A percentile compares a stretch with the other conserved stretches of the same genome.
Conservation (phyloP, 495 filamentous ascomycete species). For the Penicillium pulvis region DNA sequence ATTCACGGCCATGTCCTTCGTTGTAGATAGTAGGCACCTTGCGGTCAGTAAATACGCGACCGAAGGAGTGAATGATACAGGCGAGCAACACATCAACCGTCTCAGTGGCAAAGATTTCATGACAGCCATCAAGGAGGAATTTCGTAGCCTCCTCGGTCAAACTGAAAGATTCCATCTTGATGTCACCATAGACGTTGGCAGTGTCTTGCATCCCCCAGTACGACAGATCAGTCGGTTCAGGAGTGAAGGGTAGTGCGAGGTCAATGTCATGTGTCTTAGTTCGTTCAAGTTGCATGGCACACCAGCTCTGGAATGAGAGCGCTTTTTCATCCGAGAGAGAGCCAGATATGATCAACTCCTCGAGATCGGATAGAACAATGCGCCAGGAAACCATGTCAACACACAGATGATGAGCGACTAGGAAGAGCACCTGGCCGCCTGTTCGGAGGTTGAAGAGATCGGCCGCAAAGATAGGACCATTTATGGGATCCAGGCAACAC, state of each 20-base stretch:
- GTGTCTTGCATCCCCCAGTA: slow-evolving; percentile 57
- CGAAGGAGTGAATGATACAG: slow-evolving; percentile 53
- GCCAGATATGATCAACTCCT: slow-evolving; percentile 56
- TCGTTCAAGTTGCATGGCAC: slow-evolving; percentile 46
- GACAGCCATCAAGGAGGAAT: slow-evolving; percentile 43
- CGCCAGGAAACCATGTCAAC: slow-evolving; percentile 74
- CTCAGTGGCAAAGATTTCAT: slow-evolving; percentile 52
- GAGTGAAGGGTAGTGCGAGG: slow-evolving; percentile 36
- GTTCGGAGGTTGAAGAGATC: slow-evolving; percentile 56
- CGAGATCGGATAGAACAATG: slow-evolving; percentile 65
- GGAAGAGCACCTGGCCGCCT: slow-evolving; percentile 59
- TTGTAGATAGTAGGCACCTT: slow-evolving; percentile 55
- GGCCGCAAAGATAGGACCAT: slow-evolving; percentile 46
- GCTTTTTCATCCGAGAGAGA: slow-evolving; percentile 40
- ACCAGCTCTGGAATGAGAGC: slow-evolving; percentile 69
- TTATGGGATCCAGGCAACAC: slow-evolving; percentile 39
- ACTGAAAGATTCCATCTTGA: slow-evolving; percentile 43
- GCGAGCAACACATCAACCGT: slow-evolving; percentile 55
- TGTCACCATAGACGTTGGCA: slow-evolving; percentile 52
- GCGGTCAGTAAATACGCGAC: slow-evolving; percentile 52
- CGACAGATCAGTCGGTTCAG: slow-evolving; percentile 33
- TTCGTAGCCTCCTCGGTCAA: slow-evolving; percentile 48
- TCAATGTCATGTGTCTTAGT: slow-evolving; percentile 24
- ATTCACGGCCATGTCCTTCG: slow-evolving; percentile 60
- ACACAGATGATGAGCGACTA: slow-evolving; percentile 68